Conservation (phyloP, 352 stramenopile species). For the Pseudoperonospora humuli region DNA sequence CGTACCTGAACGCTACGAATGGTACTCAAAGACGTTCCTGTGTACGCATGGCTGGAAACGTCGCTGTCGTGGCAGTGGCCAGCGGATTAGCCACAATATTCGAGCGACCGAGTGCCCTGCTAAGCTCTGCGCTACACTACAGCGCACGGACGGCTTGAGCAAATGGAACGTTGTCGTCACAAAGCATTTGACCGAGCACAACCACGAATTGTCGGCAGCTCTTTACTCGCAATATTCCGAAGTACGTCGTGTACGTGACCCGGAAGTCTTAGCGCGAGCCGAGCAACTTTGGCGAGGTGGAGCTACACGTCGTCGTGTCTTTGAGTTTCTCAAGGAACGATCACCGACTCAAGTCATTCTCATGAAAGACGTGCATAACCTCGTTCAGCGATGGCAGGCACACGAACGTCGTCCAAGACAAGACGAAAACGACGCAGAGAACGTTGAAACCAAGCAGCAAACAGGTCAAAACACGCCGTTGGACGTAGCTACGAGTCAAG, state of each 20-base stretch:
- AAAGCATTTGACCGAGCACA: constrained; percentile 61
- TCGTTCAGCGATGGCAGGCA: constrained; percentile 63
- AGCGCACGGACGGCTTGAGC: constrained; percentile 26
- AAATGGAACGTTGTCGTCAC: constrained; percentile 65
- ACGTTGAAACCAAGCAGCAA: too few relatives aligned
- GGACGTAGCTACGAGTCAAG: too few relatives aligned
- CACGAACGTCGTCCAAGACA: constrained; percentile 17
- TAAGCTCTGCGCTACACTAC: constrained; percentile 65
- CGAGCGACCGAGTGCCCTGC: constrained; percentile 56
- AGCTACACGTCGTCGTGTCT: constrained; percentile 50
- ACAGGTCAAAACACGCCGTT: too few relatives aligned
- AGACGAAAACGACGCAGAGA: constrained; percentile 6
- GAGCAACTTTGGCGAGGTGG: constrained; percentile 57
- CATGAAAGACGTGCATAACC: constrained; percentile 81
- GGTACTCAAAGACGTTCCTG: constrained; percentile 78
- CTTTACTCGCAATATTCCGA: constrained; percentile 67
- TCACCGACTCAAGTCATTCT: constrained; percentile 40
- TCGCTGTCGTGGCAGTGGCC: constrained; percentile 52
- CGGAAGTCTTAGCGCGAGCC: constrained; percentile 39
- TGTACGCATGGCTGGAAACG: constrained; percentile 76
- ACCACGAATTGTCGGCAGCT: constrained; percentile 52
- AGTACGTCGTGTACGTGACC: constrained; percentile 57
- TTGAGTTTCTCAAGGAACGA: constrained; percentile 65
- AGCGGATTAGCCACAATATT: constrained; percentile 61
- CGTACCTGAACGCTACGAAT: constrained; percentile 49